Percentiles rank a stretch among this genome's conserved stretches.
Evolutionary conservation across 768 basidiomycete species (phyloP).

Genomic region (Zangia roseola): DNA sequence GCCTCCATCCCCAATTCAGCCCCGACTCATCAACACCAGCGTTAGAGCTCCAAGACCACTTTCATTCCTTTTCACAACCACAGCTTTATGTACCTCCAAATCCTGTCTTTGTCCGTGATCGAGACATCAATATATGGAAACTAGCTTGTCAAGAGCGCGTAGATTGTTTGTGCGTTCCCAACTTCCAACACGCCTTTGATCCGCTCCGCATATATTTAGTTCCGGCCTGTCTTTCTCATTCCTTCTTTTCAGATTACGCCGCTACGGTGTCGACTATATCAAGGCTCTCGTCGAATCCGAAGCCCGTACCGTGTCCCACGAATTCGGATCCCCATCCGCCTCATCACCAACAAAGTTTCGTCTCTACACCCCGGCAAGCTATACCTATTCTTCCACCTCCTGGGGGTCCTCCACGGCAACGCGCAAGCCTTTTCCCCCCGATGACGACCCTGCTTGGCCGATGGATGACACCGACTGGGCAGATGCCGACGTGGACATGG

Average conservation of each 20-base stretch:
- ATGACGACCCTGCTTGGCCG: constrained; percentile 18
- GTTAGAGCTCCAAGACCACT: constrained; percentile 25
- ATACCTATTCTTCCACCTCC: constrained; percentile 26
- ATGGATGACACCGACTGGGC: constrained; percentile 27
- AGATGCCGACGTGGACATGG: constrained; percentile 30
- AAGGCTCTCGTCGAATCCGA: constrained; percentile 32
- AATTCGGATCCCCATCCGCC: neutral
- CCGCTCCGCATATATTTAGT: constrained; percentile 5
- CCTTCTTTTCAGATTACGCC: constrained; percentile 23
- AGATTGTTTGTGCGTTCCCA: constrained; percentile 30
- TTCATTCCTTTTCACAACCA: constrained; percentile 23
- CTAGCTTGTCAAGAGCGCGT: constrained; percentile 35
- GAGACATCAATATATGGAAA: constrained; percentile 36
- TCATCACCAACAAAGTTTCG: constrained; percentile 26
- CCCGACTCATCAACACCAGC: constrained; percentile 18
- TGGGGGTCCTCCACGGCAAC: constrained; percentile 15
- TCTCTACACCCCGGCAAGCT: constrained; percentile 34
- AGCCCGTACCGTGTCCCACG: constrained; percentile 14
- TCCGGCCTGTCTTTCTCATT: constrained; percentile 3
- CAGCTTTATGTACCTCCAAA: constrained; percentile 28
- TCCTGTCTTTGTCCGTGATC: constrained; percentile 31
- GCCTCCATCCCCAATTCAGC: constrained; percentile 18
- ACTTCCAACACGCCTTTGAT: constrained; percentile 4
- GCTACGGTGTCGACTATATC: constrained; percentile 33
- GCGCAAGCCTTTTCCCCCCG: constrained; percentile 12